These are phyloP conservation scores for Beauveria bassiana DNA, from an alignment of 2,329 filamentous ascomycete genomes.

Conservation along the genomic window DNA sequence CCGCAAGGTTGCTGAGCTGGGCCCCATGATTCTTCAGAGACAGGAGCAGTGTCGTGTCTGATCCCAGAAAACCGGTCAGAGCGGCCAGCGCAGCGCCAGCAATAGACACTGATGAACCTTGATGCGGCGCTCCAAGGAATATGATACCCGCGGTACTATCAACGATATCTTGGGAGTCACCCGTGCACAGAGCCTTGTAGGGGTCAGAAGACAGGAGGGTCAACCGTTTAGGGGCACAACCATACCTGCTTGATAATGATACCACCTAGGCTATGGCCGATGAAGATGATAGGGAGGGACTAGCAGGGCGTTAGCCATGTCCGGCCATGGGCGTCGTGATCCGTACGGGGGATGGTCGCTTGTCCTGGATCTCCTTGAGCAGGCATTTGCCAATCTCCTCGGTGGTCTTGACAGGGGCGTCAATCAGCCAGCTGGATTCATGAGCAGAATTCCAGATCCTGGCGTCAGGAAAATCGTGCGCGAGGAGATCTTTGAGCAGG, in stretches of 20 bases:
- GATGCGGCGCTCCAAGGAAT: constrained; percentile 16
- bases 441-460: too few relatives aligned
- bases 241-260: constrained; percentile 18
- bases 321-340: neutral
- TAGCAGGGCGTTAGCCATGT: constrained; percentile 1
- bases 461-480: too few relatives aligned
- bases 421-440: too few relatives aligned
- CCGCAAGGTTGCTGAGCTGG: constrained; percentile 6
- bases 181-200: constrained; percentile 6
- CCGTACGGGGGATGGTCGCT: neutral
- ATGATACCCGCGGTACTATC: constrained; percentile 14
- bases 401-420: too few relatives aligned
- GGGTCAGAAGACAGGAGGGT: neutral
- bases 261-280: constrained; percentile 18
- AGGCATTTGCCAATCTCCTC: constrained; percentile 14
- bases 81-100: neutral
- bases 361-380: constrained; percentile 1
- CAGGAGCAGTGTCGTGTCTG: too few relatives aligned
- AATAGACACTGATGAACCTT: constrained; percentile 11
- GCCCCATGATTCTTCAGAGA: too few relatives aligned
- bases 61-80: too few relatives aligned
- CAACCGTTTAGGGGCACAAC: neutral
- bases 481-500: too few relatives aligned
- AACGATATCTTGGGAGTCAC: constrained; percentile 3
- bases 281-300: constrained; percentile 16